Evolutionary conservation across 345 rosid species (phyloP).

Genomic region (Boechera retrofracta): DNA sequence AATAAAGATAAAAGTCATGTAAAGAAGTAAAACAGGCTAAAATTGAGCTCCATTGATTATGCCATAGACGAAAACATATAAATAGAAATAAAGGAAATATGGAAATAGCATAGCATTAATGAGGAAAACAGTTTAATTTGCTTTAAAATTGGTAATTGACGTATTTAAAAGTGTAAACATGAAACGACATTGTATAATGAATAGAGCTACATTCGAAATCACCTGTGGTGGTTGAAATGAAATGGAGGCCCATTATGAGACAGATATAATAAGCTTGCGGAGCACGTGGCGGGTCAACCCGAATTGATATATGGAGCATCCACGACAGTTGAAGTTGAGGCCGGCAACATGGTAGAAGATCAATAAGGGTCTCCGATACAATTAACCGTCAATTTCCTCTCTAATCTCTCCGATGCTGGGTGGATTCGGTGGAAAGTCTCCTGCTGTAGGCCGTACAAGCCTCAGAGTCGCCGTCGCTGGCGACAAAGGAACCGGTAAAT

Average conservation of each 20-base stretch:
- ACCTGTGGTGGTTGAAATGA: neutral
- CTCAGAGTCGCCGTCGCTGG: constrained; percentile 77
- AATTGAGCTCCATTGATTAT: too few relatives aligned
- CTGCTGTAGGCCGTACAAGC: constrained; percentile 55
- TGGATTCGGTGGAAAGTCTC: constrained; percentile 44
- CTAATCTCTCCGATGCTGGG: constrained; percentile 48
- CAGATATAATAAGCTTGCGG: constrained; percentile 2
- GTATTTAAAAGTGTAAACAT: neutral
- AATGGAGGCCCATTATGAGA: constrained; percentile 14
- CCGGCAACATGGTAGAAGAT: constrained; percentile 1
- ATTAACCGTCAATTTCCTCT: neutral
- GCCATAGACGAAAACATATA: too few relatives aligned
- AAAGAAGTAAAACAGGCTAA: too few relatives aligned
- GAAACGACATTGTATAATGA: neutral
- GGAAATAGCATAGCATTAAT: too few relatives aligned
- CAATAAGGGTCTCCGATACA: neutral
- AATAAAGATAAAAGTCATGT: too few relatives aligned
- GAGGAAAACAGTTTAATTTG: too few relatives aligned
- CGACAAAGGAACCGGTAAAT: constrained; percentile 78
- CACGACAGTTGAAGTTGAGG: constrained; percentile 14
- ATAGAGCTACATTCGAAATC: too few relatives aligned
- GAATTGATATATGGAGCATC: constrained; percentile 4
- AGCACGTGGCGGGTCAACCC: constrained; percentile 39
- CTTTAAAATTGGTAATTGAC: too few relatives aligned
- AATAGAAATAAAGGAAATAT: too few relatives aligned